phyloP scores from a whole-genome alignment of 2,329 filamentous ascomycete species.

The Alternaria arborescens region DNA sequence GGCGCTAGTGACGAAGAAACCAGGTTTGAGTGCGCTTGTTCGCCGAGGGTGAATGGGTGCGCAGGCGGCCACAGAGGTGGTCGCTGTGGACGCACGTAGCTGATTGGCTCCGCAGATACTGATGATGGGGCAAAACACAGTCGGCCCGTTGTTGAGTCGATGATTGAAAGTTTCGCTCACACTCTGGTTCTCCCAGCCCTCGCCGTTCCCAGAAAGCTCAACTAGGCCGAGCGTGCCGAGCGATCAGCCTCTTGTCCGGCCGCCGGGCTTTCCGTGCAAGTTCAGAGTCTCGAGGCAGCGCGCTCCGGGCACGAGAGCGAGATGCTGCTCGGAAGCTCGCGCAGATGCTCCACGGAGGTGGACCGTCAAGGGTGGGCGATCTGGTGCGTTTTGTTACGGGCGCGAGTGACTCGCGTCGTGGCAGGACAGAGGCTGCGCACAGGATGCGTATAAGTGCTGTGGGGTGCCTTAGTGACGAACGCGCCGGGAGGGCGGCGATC shows the following conservation, averaged over 20 bases:
- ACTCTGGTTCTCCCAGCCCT: slow-evolving; percentile 37
- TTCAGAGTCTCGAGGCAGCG: slow-evolving; percentile 11
- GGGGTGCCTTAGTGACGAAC: slow-evolving; percentile 23
- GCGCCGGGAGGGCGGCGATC: slow-evolving; percentile 29
- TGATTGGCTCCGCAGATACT: slow-evolving; percentile 22
- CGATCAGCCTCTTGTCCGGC: slow-evolving; percentile 46
- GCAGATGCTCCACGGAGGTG: slow-evolving; percentile 14
- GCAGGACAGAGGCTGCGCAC: slow-evolving; percentile 15
- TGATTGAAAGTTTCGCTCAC: slow-evolving; percentile 31
- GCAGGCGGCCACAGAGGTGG: slow-evolving; percentile 29
- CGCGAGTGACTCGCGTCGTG: slow-evolving; percentile 29
- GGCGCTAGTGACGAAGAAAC: slow-evolving; percentile 23
- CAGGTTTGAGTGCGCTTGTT: slow-evolving; percentile 29
- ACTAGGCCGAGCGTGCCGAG: slow-evolving; percentile 48
- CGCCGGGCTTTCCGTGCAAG: slow-evolving; percentile 40
- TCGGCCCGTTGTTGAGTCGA: slow-evolving; percentile 46
- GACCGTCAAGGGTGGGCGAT: slow-evolving; percentile 19
- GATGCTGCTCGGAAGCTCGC: slow-evolving; percentile 12
- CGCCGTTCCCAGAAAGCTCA: slow-evolving; percentile 34
- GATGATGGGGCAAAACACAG: slow-evolving; percentile 26
- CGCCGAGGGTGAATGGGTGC: slow-evolving; percentile 29
- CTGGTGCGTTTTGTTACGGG: slow-evolving; percentile 24
- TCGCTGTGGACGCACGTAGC: slow-evolving; percentile 21
- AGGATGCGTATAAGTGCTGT: slow-evolving; percentile 14
- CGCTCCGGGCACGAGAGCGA: slow-evolving; percentile 4